Percentiles rank a stretch among this genome's conserved stretches.
Conservation (phyloP, 331 rosid genomes). For the Prunus yedoensis region DNA sequence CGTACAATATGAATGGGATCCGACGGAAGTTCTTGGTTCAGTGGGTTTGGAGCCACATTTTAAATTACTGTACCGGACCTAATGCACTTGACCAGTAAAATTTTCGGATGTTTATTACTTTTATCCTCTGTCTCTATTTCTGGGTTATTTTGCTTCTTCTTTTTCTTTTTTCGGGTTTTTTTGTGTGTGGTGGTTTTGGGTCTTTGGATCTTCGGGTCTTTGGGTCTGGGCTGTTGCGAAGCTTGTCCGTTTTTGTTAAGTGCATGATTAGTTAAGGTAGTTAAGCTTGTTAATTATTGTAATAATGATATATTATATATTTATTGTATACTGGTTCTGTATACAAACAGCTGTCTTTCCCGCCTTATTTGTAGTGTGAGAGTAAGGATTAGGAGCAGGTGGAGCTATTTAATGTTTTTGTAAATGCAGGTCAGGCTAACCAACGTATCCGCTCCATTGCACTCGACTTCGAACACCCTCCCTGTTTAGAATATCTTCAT, state of each 20-base stretch:
- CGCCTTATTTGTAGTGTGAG: conserved; percentile 21
- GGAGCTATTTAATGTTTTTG: neutral
- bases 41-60: conserved; percentile 93
- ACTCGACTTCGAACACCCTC: too few species aligned
- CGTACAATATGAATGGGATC: conserved; percentile 94
- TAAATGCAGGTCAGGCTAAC: neutral
- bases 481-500: too few species aligned
- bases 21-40: conserved; percentile 81
- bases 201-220: neutral
- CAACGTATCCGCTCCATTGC: neutral
- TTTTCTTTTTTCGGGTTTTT: neutral
- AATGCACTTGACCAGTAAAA: conserved; percentile 83
- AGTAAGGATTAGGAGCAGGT: conserved; percentile 20
- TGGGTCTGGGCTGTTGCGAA: neutral
- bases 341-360: conserved; percentile 17
- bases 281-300: conserved; percentile 43
- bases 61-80: conserved; percentile 92
- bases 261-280: conserved; percentile 39
- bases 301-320: conserved; percentile 27
- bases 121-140: neutral
- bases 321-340: conserved; percentile 17
- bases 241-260: conserved; percentile 1
- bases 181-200: too few species aligned
- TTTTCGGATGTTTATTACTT: neutral
- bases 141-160: neutral